A percentile compares a stretch with the other conserved stretches of the same genome.
These are phyloP conservation scores for Cyclocybe cylindracea DNA, from an alignment of 768 basidiomycete species.

Conservation along the genomic window DNA sequence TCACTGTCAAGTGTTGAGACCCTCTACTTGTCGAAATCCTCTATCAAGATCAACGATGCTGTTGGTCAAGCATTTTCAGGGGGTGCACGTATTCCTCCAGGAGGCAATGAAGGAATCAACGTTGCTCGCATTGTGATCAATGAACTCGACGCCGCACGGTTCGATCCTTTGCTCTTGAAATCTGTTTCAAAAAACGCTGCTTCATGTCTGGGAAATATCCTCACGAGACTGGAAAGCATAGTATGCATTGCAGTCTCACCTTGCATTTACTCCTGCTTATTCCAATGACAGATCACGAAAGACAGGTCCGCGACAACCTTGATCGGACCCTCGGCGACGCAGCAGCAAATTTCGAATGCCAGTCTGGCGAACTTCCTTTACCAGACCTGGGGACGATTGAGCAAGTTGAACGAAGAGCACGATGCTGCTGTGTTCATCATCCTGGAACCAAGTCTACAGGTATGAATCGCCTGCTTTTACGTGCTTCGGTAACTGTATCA, in stretches of 20 bases:
- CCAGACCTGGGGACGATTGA: conserved; percentile 69
- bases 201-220: conserved; percentile 67
- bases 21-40: conserved; percentile 84
- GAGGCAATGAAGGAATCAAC: conserved; percentile 72
- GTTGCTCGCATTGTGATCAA: conserved; percentile 81
- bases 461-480: conserved; percentile 30
- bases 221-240: conserved; percentile 63
- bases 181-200: conserved; percentile 76
- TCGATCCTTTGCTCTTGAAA: conserved; percentile 86
- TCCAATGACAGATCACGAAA: conserved; percentile 52
- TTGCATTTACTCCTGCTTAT: background rate
- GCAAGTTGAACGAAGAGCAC: conserved; percentile 70
- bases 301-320: conserved; percentile 81
- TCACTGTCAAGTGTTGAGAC: conserved; percentile 83
- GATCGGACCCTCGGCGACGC: conserved; percentile 74
- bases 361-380: conserved; percentile 80
- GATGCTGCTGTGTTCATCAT: conserved; percentile 54
- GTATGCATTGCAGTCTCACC: conserved; percentile 43
- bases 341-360: conserved; percentile 78
- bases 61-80: conserved; percentile 77
- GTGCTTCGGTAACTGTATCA: background rate
- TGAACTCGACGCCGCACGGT: conserved; percentile 90
- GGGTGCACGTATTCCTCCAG: conserved; percentile 69
- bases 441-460: conserved; percentile 60
- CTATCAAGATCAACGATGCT: conserved; percentile 81